Conservation (phyloP, 2,329 filamentous ascomycete species). For the Paradendryphiella salina region DNA sequence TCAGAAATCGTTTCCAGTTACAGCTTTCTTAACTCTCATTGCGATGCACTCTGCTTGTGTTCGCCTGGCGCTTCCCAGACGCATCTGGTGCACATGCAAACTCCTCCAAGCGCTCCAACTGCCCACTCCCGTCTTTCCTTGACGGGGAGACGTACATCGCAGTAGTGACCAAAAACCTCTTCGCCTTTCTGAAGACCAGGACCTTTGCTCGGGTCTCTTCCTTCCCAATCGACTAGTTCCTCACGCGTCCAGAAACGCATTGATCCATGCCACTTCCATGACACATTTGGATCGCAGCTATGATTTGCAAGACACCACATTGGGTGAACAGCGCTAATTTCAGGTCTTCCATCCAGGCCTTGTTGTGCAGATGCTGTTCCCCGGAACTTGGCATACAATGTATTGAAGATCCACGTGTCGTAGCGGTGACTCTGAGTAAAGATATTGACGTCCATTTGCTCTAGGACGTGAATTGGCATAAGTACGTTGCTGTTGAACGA, state of each 20-base stretch:
- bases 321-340: constrained; percentile 90
- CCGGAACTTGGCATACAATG: constrained; percentile 87
- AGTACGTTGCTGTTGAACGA: constrained; percentile 76
- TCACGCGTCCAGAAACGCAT: constrained; percentile 71
- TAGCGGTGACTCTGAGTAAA: constrained; percentile 61
- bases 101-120: constrained; percentile 80
- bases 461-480: constrained; percentile 73
- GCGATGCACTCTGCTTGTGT: constrained; percentile 1
- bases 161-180: constrained; percentile 93
- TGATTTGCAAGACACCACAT: constrained; percentile 97
- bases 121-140: constrained; percentile 87
- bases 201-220: constrained; percentile 32
- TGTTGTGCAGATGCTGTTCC: constrained; percentile 82
- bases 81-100: constrained; percentile 85
- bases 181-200: constrained; percentile 75
- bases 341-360: constrained; percentile 73
- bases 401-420: constrained; percentile 86
- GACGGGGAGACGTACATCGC: constrained; percentile 78
- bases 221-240: constrained; percentile 58
- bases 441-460: constrained; percentile 83
- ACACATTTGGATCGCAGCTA: constrained; percentile 91
- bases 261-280: constrained; percentile 86
- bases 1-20: background rate
- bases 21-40: background rate
- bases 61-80: constrained; percentile 61